Conservation (phyloP, 352 stramenopile species). For the Globisporangium perplexum region DNA sequence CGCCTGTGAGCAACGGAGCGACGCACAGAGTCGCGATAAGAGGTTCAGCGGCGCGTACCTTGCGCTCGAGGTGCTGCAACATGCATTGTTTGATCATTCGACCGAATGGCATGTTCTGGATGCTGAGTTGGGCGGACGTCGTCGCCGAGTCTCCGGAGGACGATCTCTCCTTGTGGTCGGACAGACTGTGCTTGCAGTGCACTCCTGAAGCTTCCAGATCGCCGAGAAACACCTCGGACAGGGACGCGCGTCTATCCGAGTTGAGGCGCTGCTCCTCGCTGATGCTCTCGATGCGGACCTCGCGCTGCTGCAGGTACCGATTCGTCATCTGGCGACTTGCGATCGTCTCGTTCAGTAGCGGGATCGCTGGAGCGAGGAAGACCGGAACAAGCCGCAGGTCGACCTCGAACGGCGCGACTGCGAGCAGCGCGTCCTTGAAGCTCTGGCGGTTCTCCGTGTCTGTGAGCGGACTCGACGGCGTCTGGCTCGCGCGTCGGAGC, state of each 20-base stretch:
- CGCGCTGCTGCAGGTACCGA: slow-evolving; percentile 38
- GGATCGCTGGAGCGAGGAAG: slow-evolving; percentile 33
- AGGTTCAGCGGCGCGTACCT: slow-evolving; percentile 11
- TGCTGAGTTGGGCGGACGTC: slow-evolving; percentile 1
- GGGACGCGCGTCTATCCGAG: background rate
- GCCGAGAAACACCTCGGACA: slow-evolving; percentile 9
- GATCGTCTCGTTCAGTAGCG: slow-evolving; percentile 40
- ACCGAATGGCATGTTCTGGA: slow-evolving; percentile 33
- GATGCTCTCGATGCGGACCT: background rate
- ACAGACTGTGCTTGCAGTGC: background rate
- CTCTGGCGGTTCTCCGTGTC: slow-evolving; percentile 15
- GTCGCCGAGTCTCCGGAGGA: background rate
- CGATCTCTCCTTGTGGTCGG: too few species aligned
- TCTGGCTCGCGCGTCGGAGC: slow-evolving; percentile 1
- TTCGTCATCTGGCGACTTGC: slow-evolving; percentile 64
- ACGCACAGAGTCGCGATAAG: background rate
- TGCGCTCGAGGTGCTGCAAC: slow-evolving; percentile 25
- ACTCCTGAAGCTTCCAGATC: slow-evolving; percentile 3
- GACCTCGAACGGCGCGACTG: slow-evolving; percentile 41
- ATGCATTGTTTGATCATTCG: slow-evolving; percentile 27
- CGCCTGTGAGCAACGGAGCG: background rate
- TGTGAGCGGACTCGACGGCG: slow-evolving; percentile 14
- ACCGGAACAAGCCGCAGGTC: slow-evolving; percentile 25
- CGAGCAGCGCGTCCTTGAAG: slow-evolving; percentile 34
- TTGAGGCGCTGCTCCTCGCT: background rate